Evolutionary conservation across 1,139 yeast species (phyloP).

Genomic region (Candida labiduridarum): DNA sequence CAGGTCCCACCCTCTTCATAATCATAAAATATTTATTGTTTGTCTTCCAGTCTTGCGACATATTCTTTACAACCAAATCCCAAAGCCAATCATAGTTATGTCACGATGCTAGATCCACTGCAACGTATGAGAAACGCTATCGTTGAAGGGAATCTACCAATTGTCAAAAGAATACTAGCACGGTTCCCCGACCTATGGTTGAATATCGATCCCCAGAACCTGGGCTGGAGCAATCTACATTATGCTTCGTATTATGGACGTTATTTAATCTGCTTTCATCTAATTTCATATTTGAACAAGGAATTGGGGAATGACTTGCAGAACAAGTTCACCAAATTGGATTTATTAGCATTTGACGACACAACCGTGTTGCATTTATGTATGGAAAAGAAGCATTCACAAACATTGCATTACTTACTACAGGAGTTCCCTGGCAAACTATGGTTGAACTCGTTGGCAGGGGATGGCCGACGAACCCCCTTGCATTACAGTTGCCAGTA

Average conservation of each 20-base stretch:
- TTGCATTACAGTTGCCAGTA: slow-evolving; percentile 70
- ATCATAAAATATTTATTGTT: neutral
- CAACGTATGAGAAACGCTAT: slow-evolving; percentile 75
- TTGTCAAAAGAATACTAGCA: slow-evolving; percentile 68
- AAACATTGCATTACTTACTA: slow-evolving; percentile 77
- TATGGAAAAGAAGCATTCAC: slow-evolving; percentile 64
- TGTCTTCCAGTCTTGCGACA: neutral
- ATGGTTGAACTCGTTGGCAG: slow-evolving; percentile 56
- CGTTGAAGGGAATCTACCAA: slow-evolving; percentile 67
- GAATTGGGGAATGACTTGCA: slow-evolving; percentile 19
- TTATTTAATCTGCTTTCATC: slow-evolving; percentile 71
- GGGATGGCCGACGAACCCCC: slow-evolving; percentile 63
- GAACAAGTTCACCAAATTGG: slow-evolving; percentile 25
- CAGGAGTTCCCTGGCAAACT: slow-evolving; percentile 75
- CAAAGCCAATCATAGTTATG: slow-evolving; percentile 3
- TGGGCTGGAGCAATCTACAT: slow-evolving; percentile 91
- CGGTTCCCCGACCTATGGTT: slow-evolving; percentile 78
- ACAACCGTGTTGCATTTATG: slow-evolving; percentile 81
- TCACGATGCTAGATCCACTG: slow-evolving; percentile 60
- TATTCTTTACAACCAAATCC: neutral
- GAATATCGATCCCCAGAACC: slow-evolving; percentile 62
- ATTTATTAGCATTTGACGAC: slow-evolving; percentile 59
- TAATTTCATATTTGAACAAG: slow-evolving; percentile 40
- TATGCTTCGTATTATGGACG: slow-evolving; percentile 84
- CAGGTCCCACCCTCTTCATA: neutral